Evolutionary conservation across 768 basidiomycete genomes (phyloP).

Genomic region (Suillus clintonianus): DNA sequence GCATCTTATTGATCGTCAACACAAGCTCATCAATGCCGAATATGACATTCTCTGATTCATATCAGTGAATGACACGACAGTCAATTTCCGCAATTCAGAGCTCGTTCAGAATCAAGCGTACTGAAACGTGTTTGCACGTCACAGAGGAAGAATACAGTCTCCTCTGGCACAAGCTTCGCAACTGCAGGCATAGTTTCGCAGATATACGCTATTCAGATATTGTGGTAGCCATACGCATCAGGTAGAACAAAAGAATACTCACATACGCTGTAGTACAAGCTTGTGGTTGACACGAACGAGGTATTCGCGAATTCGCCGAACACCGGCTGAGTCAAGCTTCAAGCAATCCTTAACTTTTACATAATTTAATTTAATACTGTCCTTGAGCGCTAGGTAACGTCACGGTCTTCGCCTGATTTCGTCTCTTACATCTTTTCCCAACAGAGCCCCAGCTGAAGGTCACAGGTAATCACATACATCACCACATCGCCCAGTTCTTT

Average conservation of each 20-base stretch:
- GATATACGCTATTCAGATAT: background rate
- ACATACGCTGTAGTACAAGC: background rate
- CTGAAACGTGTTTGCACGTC: conserved; percentile 82
- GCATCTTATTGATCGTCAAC: conserved; percentile 62
- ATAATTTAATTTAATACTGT: background rate
- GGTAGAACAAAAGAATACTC: background rate
- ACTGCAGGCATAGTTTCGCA: conserved; percentile 26
- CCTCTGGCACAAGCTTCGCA: conserved; percentile 38
- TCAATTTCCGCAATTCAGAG: background rate
- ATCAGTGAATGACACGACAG: conserved; percentile 14
- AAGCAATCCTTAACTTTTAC: too few relatives aligned
- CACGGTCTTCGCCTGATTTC: background rate
- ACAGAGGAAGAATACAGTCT: conserved; percentile 73
- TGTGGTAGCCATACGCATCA: background rate
- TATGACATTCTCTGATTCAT: conserved; percentile 49
- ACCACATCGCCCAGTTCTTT: background rate
- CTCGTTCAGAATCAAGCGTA: conserved; percentile 33
- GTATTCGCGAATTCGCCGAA: background rate
- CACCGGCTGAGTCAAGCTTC: too few relatives aligned
- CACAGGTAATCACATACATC: background rate
- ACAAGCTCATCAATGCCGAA: conserved; percentile 73
- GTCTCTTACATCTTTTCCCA: background rate
- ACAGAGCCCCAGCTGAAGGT: background rate
- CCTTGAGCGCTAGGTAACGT: background rate
- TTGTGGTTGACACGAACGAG: background rate